Evolutionary conservation across 2,329 filamentous ascomycete genomes (phyloP), one percentile per base, ranked within the genome.

Genomic region (Penicillium sp.): DNA sequence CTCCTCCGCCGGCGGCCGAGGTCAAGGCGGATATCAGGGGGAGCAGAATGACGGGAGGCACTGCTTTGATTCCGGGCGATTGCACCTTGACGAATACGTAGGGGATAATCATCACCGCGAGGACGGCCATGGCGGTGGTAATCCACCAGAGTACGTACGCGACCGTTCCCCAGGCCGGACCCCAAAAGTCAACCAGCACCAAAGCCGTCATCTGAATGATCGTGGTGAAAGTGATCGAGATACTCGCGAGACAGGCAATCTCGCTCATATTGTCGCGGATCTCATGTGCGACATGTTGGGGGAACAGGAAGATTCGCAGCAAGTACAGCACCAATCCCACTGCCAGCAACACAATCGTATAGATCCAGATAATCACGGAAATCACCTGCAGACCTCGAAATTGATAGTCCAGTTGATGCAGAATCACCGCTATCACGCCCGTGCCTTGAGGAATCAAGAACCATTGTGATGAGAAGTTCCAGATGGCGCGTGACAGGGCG

Each of bases 161-260:
- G 39, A 40, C 39, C 27, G 13, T 13, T 58, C 24, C 60, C 54
- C 7, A 69, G 35, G 3, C 63, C 62, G 9, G 56, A 53, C 39
- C 39, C 39, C 39, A 40, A 9, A 46, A 42, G 13, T 59, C 56
- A 51, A 62, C 66, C 45, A 65, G 61, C 32, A 59, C 40, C 4
- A 68, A 60, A 2, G 59, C 85, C 61, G 94, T 82, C 49, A 68
- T 61, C 11, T 69, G 53, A 28, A 63, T 59, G 40, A 70, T 66
- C 3, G 61, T 58, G 5, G 62, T 64, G 45, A 63, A 68, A 1
- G 67, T 59, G 48, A 73, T 70, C 26, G 59, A 55, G 45, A 71
- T 64, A 55, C 67, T 70, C 25, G 67, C 54, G 5, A 73, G 63
- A 36, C 70, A 69, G 9, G 67, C 65, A 5, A 66, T 61, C 43